Conservation (phyloP, 2,329 filamentous ascomycete species). For the Sporothrix schenckii region DNA sequence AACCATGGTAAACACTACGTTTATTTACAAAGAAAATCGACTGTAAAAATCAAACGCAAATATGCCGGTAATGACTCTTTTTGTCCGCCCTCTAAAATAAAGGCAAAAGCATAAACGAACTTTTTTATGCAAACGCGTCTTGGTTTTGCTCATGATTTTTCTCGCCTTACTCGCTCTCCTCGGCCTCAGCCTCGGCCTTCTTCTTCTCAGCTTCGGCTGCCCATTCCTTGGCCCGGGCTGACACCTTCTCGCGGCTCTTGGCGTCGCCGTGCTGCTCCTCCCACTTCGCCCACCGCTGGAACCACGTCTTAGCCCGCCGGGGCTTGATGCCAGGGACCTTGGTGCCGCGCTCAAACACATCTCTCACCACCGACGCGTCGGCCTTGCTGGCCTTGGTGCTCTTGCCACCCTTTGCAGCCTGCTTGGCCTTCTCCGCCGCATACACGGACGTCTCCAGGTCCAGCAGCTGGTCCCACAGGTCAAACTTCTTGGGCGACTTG, state of each 20-base stretch:
- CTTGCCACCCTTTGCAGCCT: conserved; percentile 21
- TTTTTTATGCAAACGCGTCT: background rate
- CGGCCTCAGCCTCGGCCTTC: conserved; percentile 40
- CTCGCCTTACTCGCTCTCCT: conserved; percentile 36
- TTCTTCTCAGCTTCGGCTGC: conserved; percentile 55
- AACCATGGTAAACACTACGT: background rate
- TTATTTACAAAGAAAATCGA: conserved; percentile 18
- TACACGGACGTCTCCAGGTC: conserved; percentile 75
- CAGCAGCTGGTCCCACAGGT: conserved; percentile 90
- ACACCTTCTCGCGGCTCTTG: conserved; percentile 71
- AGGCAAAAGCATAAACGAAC: background rate
- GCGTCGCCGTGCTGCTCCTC: conserved; percentile 73
- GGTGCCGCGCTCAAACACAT: conserved; percentile 79
- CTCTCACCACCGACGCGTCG: conserved; percentile 62
- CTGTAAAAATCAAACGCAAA: conserved; percentile 6
- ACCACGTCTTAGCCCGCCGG: conserved; percentile 81
- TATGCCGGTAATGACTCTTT: background rate
- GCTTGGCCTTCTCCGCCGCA: conserved; percentile 52
- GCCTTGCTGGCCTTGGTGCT: conserved; percentile 53
- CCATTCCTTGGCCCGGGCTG: conserved; percentile 71
- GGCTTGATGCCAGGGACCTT: conserved; percentile 73
- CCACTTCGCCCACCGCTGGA: conserved; percentile 89
- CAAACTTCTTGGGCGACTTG: conserved; percentile 84
- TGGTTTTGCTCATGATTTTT: background rate
- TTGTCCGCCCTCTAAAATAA: background rate